Base-by-base conservation (phyloP, 768 basidiomycete species). In the Hypholoma sublateritium region DNA sequence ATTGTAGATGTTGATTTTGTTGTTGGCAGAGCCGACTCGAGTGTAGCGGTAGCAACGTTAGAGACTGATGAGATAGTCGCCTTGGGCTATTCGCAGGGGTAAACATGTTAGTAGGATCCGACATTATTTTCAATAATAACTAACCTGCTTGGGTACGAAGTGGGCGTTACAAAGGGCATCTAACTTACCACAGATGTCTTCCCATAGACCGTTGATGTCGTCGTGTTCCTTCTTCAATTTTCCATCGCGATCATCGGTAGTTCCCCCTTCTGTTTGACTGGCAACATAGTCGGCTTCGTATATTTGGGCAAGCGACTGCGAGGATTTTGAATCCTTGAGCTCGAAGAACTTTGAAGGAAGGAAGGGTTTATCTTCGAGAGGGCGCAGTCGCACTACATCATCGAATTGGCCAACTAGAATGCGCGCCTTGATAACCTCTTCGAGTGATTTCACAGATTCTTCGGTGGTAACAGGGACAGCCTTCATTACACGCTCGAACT, bases 161-260 rank as follows among this genome's bases (percentile, higher is more conserved):
- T 98, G 93, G 1, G 95, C 87, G 67, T 98, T 98, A 69, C 91
- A 92, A 35, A 98, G 75, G 17, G 96, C 93, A 72, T 98, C 97
- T 35, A 98, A 77, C 68, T 96, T 97, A 44, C 81, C 77, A 56
- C 87, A 92, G 35, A 99, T 88, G 45, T 80, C 82, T 53, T 93
- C 91, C 93, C 96, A 98, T 9, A 87, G 63, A 49, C 77, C 75
- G 55, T 90, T 87, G 51, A 98, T 86, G 69, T 91, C 95, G 13
- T 87, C 85, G 69, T 98, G 96, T 69, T 97, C 93, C 67, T 91
- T 89, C 67, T 81, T 77, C 36, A 98, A 77, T 69, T 92, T 95
- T 17, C 89, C 93, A 62, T 98, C 95, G 6, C 93, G 80, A 63
- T 95, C 91, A 62, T 94, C 90, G 13, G 74, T 68, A 2, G 75